These are phyloP conservation scores for Podaxis pistillaris DNA, from an alignment of 768 basidiomycete genomes.

Conservation along the genomic window DNA sequence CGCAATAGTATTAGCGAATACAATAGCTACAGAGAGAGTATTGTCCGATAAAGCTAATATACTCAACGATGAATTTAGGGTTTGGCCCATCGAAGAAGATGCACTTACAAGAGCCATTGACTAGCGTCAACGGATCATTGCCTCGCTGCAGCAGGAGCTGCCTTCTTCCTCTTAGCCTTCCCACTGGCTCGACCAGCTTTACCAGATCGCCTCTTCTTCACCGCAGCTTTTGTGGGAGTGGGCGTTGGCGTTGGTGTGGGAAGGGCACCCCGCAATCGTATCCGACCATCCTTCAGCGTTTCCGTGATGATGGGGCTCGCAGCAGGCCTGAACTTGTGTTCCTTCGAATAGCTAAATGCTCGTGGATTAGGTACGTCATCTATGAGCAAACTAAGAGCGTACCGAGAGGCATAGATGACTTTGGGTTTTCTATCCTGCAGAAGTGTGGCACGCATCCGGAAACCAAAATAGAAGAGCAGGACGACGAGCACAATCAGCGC, in stretches of 20 bases:
- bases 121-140: not conserved
- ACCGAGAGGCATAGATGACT: slow-evolving; percentile 22
- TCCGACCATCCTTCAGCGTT: slow-evolving; percentile 19
- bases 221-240: slow-evolving; percentile 4
- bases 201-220: slow-evolving; percentile 11
- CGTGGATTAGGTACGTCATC: not conserved
- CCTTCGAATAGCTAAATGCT: slow-evolving; percentile 20
- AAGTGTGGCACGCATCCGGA: slow-evolving; percentile 1
- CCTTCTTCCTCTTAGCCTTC: slow-evolving; percentile 11
- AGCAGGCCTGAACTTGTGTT: slow-evolving; percentile 21
- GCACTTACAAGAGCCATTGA: not conserved
- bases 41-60: not conserved
- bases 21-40: not conserved
- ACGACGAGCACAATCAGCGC: slow-evolving; percentile 7
- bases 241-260: slow-evolving; percentile 16
- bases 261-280: slow-evolving; percentile 17
- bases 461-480: slow-evolving; percentile 13
- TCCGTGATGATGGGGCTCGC: slow-evolving; percentile 23
- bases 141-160: not conserved
- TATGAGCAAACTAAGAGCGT: not conserved
- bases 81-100: not conserved
- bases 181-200: not conserved
- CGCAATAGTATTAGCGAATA: slow-evolving; percentile 3
- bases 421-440: slow-evolving; percentile 7
- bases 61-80: not conserved